Evolutionary conservation across 1,284 basidiomycete species (phyloP), one percentile per base, ranked within the genome.

Genomic region (Laetiporus sulphureus): DNA sequence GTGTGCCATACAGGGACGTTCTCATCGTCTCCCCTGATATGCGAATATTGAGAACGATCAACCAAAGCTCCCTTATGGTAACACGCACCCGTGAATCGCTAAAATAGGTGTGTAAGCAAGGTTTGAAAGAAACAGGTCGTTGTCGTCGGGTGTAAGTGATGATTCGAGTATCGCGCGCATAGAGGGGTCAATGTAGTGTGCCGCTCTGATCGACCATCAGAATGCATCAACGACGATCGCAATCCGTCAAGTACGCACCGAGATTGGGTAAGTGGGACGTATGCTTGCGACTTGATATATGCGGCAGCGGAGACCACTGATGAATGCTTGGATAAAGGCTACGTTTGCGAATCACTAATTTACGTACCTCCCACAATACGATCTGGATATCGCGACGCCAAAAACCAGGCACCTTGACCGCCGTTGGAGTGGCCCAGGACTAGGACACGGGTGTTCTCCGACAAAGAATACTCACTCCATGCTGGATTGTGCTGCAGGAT

Each of bases 351-450:
- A 7, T 37, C 15, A 39, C 38, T 18, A 8, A 8, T 51, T 34
- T 32, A 54, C 42, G 36, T 48, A 80, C 81, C 75, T 38, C 73
- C 91, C 3, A 82, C 57, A 1, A 91, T 73, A 29, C 75, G 69
- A 58, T 94, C 91, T 0, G 91, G 90, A 57, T 76, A 87, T 43
- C 83, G 71, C 19, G 78, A 73, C 1, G 85, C 77, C 4, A 84
- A 56, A 57, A 91, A 82, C 86, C 90, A 92, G 2, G 83, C 71
- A 0, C 92, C 92, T 62, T 95, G 92, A 3, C 91, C 92, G 7
- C 92, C 92, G 58, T 96, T 96, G 2, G 91, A 94, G 57, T 96
- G 92, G 0, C 92, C 92, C 34, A 93, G 66, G 5, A 93, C 56
- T 8, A 88, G 59, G 0, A 80, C 73, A 22, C 66, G 67, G 1